phyloP scores from a whole-genome alignment of 1,284 basidiomycete species.

The Somion occarium region DNA sequence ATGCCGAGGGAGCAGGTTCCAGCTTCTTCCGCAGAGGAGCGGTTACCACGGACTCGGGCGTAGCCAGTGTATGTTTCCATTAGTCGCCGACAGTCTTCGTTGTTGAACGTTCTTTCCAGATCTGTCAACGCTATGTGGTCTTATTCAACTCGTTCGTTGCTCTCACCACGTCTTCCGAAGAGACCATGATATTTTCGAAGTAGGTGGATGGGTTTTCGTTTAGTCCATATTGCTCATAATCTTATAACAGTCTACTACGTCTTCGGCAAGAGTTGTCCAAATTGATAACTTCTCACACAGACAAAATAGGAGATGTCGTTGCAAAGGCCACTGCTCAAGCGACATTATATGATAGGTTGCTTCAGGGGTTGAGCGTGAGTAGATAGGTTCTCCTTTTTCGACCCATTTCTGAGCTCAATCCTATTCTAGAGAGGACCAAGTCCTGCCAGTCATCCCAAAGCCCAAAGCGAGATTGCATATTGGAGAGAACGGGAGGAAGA shows the following conservation, averaged over 20 bases:
- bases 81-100: not conserved
- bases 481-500: slow-evolving; percentile 58
- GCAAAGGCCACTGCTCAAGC: slow-evolving; percentile 68
- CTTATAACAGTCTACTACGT: slow-evolving; percentile 63
- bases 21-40: slow-evolving; percentile 64
- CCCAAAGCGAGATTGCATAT: slow-evolving; percentile 53
- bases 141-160: slow-evolving; percentile 79
- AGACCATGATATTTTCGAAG: slow-evolving; percentile 95
- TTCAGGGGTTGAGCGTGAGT: slow-evolving; percentile 75
- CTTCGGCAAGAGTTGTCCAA: slow-evolving; percentile 81
- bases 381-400: too few relatives aligned
- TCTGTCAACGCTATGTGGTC: slow-evolving; percentile 65
- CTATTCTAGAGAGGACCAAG: slow-evolving; percentile 21
- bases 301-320: slow-evolving; percentile 58
- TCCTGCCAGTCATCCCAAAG: slow-evolving; percentile 47
- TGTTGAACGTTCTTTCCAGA: slow-evolving; percentile 20
- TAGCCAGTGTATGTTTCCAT: slow-evolving; percentile 49
- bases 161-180: slow-evolving; percentile 79
- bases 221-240: not conserved
- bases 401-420: too few relatives aligned
- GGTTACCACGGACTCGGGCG: slow-evolving; percentile 64
- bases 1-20: slow-evolving; percentile 64
- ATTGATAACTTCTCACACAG: slow-evolving; percentile 70
- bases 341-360: slow-evolving; percentile 69
- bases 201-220: slow-evolving; percentile 30